A percentile compares a stretch with the other conserved stretches of the same genome.
Conservation (phyloP, 305 asterid genomes). For the Ruellia speciosa region DNA sequence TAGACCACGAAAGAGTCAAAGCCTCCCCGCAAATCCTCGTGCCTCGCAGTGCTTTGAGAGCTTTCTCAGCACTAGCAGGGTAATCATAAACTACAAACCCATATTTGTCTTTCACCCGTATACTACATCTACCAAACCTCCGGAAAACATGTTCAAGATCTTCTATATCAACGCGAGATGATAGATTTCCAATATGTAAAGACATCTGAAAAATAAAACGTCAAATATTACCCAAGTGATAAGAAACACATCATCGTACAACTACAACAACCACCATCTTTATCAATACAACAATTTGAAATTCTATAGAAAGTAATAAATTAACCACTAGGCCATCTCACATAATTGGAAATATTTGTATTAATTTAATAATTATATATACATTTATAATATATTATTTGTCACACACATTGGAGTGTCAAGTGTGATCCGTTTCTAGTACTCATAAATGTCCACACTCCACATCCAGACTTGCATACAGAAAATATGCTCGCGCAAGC, state of each 20-base stretch:
- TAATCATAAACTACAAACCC: slow-evolving; percentile 52
- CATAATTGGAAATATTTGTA: too few species aligned
- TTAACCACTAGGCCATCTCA: too few species aligned
- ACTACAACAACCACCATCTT: neutral
- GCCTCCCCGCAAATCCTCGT: slow-evolving; percentile 51
- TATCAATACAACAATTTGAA: too few species aligned
- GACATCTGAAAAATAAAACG: slow-evolving; percentile 43
- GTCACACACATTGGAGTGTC: too few species aligned
- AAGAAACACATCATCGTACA: neutral
- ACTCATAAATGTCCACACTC: too few species aligned
- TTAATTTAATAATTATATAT: too few species aligned
- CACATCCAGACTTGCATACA: too few species aligned
- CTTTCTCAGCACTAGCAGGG: slow-evolving; percentile 50
- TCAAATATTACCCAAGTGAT: neutral
- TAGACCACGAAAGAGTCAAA: slow-evolving; percentile 53
- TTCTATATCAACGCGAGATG: slow-evolving; percentile 33
- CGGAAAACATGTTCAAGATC: slow-evolving; percentile 49
- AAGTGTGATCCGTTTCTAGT: too few species aligned
- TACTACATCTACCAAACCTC: slow-evolving; percentile 49
- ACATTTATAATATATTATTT: too few species aligned
- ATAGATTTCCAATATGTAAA: slow-evolving; percentile 53
- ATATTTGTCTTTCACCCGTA: slow-evolving; percentile 42
- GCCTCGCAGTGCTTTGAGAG: slow-evolving; percentile 46
- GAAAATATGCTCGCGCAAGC: too few species aligned
- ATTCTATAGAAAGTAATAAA: too few species aligned